Evolutionary conservation across 306 rosid genomes (phyloP).

Genomic region (Cicer pinnatifidum): DNA sequence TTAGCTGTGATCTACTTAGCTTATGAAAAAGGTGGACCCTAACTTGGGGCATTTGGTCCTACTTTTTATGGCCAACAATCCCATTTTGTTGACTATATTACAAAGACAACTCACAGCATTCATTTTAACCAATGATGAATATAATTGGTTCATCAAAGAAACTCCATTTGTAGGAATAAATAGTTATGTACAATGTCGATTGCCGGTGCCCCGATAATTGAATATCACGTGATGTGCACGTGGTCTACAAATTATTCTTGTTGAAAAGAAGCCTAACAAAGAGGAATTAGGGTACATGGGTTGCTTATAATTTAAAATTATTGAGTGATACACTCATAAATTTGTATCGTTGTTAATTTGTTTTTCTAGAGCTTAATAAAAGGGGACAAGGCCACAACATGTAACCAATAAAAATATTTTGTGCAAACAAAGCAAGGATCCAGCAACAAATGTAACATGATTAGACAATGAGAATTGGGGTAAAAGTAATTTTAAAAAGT

Average conservation of each 20-base stretch:
- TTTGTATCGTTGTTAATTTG: not conserved
- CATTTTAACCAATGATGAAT: constrained; percentile 30
- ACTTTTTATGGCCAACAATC: constrained; percentile 32
- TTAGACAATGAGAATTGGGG: not conserved
- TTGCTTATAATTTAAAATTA: constrained; percentile 1
- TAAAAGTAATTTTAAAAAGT: not conserved
- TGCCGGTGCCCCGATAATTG: constrained; percentile 36
- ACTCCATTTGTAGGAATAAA: constrained; percentile 4
- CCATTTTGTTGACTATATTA: constrained; percentile 40
- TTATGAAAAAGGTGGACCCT: constrained; percentile 36
- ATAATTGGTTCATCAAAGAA: constrained; percentile 16
- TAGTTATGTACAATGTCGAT: not conserved
- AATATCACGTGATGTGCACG: constrained; percentile 40
- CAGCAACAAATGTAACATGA: constrained; percentile 21
- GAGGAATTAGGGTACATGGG: constrained; percentile 10
- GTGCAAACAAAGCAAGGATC: constrained; percentile 15
- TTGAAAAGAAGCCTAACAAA: not conserved
- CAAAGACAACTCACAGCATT: constrained; percentile 49
- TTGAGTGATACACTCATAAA: not conserved
- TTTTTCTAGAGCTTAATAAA: not conserved
- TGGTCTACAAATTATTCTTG: constrained; percentile 18
- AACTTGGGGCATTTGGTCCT: constrained; percentile 5
- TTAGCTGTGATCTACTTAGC: constrained; percentile 48
- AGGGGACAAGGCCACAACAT: not conserved
- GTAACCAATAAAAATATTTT: not conserved